phyloP scores from a whole-genome alignment of 495 filamentous ascomycete species.

The Penicillium verhagenii region DNA sequence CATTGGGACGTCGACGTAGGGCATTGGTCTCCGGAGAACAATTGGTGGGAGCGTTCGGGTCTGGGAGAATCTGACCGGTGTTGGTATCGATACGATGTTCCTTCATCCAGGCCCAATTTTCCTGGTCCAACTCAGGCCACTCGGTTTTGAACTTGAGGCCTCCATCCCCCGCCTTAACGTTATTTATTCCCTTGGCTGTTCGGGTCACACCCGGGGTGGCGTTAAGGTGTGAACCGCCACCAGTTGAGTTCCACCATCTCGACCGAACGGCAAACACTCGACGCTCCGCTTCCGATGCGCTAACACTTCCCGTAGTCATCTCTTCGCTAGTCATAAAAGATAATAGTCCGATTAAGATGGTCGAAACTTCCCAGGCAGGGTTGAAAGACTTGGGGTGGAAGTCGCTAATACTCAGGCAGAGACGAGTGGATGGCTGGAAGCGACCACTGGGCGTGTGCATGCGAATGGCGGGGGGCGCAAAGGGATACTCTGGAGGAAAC shows the following conservation, averaged over 20 bases:
- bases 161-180: slow-evolving; percentile 81
- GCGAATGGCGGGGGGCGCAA: slow-evolving; percentile 93
- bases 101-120: slow-evolving; percentile 93
- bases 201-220: slow-evolving; percentile 44
- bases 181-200: slow-evolving; percentile 58
- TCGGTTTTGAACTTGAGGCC: slow-evolving; percentile 84
- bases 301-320: slow-evolving; percentile 96
- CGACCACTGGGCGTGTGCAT: slow-evolving; percentile 98
- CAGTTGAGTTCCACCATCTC: slow-evolving; percentile 96
- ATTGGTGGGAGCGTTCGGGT: slow-evolving; percentile 38
- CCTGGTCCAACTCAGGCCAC: slow-evolving; percentile 86
- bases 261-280: slow-evolving; percentile 74
- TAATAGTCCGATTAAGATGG: slow-evolving; percentile 89
- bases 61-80: slow-evolving; percentile 62
- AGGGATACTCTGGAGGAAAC: slow-evolving; percentile 95
- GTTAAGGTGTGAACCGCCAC: slow-evolving; percentile 74
- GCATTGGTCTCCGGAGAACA: slow-evolving; percentile 66
- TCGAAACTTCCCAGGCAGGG: slow-evolving; percentile 97
- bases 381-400: slow-evolving; percentile 99
- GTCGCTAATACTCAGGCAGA: slow-evolving; percentile 93
- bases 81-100: slow-evolving; percentile 75
- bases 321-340: slow-evolving; percentile 99
- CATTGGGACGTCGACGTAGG: slow-evolving; percentile 61
- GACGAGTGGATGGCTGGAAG: slow-evolving; percentile 87
- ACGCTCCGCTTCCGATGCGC: slow-evolving; percentile 73